phyloP scores from a whole-genome alignment of 2,329 filamentous ascomycete species.

The Hymenoscyphus salicellus region DNA sequence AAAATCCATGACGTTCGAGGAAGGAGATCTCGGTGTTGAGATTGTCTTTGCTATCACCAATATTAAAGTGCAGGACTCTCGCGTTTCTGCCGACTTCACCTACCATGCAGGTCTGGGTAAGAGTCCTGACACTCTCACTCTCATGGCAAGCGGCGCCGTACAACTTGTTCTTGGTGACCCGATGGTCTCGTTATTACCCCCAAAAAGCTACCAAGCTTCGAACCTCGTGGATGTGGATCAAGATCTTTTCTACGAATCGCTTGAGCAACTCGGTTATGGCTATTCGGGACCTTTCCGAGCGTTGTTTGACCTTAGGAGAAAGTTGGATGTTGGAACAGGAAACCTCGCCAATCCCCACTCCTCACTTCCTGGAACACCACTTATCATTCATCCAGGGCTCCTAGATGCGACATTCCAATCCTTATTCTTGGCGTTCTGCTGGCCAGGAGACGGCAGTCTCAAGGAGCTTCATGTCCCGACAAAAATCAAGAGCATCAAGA shows the following conservation, averaged over 20 bases:
- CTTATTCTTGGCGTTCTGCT: slow-evolving; percentile 34
- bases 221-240: slow-evolving; percentile 16
- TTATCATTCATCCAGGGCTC: slow-evolving; percentile 51
- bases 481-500: slow-evolving; percentile 19
- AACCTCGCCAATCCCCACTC: not conserved
- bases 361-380: not conserved
- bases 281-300: slow-evolving; percentile 17
- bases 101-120: slow-evolving; percentile 3
- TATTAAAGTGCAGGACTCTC: slow-evolving; percentile 5
- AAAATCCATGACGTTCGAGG: slow-evolving; percentile 20
- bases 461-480: slow-evolving; percentile 27
- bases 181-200: not conserved
- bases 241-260: slow-evolving; percentile 18
- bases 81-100: not conserved
- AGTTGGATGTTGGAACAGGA: slow-evolving; percentile 7
- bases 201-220: not conserved
- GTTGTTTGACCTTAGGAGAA: slow-evolving; percentile 12
- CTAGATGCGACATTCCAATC: slow-evolving; percentile 51
- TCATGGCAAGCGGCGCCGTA: slow-evolving; percentile 10
- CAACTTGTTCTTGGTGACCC: slow-evolving; percentile 5
- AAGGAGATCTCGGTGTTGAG: slow-evolving; percentile 13
- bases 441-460: slow-evolving; percentile 24
- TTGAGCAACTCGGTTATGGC: slow-evolving; percentile 17
- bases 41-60: slow-evolving; percentile 14
- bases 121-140: not conserved